These are phyloP conservation scores for Radiomyces spectabilis DNA, from an alignment of 192 early-diverging fungal genomes.

Conservation along the genomic window DNA sequence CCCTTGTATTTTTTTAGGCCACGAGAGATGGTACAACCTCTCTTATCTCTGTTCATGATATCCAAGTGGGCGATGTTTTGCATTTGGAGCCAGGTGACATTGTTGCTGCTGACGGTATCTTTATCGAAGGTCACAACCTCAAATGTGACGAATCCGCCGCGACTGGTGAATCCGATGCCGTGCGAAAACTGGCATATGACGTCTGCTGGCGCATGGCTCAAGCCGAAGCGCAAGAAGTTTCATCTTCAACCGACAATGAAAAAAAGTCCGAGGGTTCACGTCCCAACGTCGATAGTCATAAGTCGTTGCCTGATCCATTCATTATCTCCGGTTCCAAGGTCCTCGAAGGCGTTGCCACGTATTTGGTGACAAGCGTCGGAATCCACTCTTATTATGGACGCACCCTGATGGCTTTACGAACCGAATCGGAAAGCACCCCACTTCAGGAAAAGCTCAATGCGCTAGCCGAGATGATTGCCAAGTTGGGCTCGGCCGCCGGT, in stretches of 20 bases:
- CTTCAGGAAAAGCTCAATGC: slow-evolving; percentile 85
- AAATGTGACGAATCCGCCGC: slow-evolving; percentile 87
- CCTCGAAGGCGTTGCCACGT: slow-evolving; percentile 79
- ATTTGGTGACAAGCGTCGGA: slow-evolving; percentile 82
- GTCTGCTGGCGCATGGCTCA: slow-evolving; percentile 25
- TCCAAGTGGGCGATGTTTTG: slow-evolving; percentile 89
- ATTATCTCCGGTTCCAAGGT: slow-evolving; percentile 92
- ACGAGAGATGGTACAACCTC: slow-evolving; percentile 61
- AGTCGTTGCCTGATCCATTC: slow-evolving; percentile 61
- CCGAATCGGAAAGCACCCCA: slow-evolving; percentile 82
- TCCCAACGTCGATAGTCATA: slow-evolving; percentile 17
- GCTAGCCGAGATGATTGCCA: slow-evolving; percentile 90
- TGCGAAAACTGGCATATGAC: slow-evolving; percentile 65
- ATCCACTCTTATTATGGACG: slow-evolving; percentile 83
- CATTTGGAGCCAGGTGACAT: slow-evolving; percentile 90
- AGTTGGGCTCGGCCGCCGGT: slow-evolving; percentile 82
- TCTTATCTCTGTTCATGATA: slow-evolving; percentile 66
- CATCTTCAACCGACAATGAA: background rate
- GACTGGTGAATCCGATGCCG: slow-evolving; percentile 92
- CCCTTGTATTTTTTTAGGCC: slow-evolving; percentile 30
- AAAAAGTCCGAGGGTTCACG: slow-evolving; percentile 24
- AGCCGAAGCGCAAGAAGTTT: background rate
- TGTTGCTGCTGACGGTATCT: slow-evolving; percentile 84
- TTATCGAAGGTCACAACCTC: slow-evolving; percentile 75
- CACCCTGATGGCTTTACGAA: slow-evolving; percentile 81